Evolutionary conservation across 2,329 filamentous ascomycete genomes (phyloP).

Genomic region (Scedosporium dehoogii): DNA sequence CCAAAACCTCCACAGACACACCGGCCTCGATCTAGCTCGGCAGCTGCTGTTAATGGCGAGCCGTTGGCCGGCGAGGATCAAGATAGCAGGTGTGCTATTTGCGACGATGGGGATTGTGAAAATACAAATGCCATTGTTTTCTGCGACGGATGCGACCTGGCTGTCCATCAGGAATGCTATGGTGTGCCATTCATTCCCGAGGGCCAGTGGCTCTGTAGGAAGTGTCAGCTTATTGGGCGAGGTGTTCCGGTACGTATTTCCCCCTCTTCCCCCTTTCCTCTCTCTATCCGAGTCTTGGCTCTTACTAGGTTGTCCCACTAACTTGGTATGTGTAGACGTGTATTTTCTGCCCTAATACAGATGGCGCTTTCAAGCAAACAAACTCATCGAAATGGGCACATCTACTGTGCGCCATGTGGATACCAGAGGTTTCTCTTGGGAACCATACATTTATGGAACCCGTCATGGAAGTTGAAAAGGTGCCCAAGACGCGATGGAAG

Average conservation of each 20-base stretch:
- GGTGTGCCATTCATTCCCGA: conserved; percentile 98
- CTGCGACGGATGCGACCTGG: conserved; percentile 93
- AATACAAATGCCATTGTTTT: conserved; percentile 99
- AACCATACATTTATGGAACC: conserved; percentile 98
- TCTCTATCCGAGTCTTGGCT: no score
- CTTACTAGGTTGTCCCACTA: no score
- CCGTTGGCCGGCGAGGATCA: conserved; percentile 77
- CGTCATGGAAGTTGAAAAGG: conserved; percentile 95
- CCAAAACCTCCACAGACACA: conserved; percentile 94
- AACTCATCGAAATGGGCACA: conserved; percentile 96
- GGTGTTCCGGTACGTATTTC: conserved; percentile 61
- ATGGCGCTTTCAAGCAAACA: conserved; percentile 97
- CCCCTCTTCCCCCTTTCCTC: not conserved
- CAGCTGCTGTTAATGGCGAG: conserved; percentile 91
- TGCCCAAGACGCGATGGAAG: conserved; percentile 90
- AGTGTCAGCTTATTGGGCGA: conserved; percentile 90
- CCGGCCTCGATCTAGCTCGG: conserved; percentile 82
- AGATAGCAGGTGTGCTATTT: conserved; percentile 95
- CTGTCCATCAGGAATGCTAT: conserved; percentile 97
- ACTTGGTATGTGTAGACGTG: conserved; percentile 51
- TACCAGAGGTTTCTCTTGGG: conserved; percentile 89
- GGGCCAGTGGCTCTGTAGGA: conserved; percentile 94
- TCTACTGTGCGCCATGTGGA: conserved; percentile 95
- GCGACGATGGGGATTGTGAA: conserved; percentile 98
- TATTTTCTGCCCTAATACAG: conserved; percentile 96